Evolutionary conservation across 768 basidiomycete genomes (phyloP).

Genomic region (Omphalotus guepiniiformis): DNA sequence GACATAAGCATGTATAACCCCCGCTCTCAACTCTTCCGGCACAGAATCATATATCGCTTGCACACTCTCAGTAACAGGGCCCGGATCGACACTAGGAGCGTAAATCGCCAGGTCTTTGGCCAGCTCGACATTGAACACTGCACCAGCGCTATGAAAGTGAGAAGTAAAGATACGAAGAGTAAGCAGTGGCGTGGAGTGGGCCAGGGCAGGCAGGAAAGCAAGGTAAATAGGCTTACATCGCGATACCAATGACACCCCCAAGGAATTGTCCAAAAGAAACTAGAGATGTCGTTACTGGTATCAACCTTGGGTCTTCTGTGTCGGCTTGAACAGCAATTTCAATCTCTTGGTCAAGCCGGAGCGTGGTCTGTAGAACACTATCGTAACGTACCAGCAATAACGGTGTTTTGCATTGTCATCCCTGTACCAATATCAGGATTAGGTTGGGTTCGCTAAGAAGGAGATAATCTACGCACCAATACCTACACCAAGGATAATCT

Average conservation of each 20-base stretch:
- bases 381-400: slow-evolving; percentile 14
- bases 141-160: slow-evolving; percentile 13
- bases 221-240: no score
- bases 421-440: slow-evolving; percentile 16
- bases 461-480: no score
- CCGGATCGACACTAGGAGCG: slow-evolving; percentile 13
- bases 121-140: slow-evolving; percentile 11
- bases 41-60: slow-evolving; percentile 12
- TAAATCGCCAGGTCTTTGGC: slow-evolving; percentile 8
- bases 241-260: slow-evolving; percentile 12
- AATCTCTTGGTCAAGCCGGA: background rate
- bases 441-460: no score
- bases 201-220: background rate
- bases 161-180: no score
- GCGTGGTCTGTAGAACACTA: background rate
- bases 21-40: slow-evolving; percentile 8
- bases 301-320: slow-evolving; percentile 2
- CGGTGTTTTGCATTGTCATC: slow-evolving; percentile 16
- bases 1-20: slow-evolving; percentile 11
- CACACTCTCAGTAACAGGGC: slow-evolving; percentile 7
- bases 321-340: no score
- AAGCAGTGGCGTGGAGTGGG: background rate
- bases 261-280: slow-evolving; percentile 14
- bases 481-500: slow-evolving; percentile 13
- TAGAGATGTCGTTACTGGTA: slow-evolving; percentile 15